Percentiles rank a stretch among this genome's conserved stretches.
phyloP scores from a whole-genome alignment of 2,329 filamentous ascomycete genomes.

The Sporothrix schenckii region DNA sequence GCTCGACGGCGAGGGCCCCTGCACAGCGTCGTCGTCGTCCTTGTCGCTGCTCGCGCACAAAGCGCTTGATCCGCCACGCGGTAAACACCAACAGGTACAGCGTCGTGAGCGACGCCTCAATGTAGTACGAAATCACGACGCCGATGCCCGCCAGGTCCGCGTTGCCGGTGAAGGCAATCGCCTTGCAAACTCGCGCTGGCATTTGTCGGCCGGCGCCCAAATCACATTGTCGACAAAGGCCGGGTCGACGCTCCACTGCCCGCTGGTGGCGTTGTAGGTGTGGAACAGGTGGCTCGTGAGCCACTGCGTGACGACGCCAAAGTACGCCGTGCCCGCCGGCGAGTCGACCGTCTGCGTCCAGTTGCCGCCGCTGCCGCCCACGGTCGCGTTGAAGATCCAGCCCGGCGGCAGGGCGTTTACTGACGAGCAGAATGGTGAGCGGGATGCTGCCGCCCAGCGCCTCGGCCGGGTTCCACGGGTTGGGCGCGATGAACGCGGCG shows the following conservation, averaged over 20 bases:
- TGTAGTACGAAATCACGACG: conserved; percentile 34
- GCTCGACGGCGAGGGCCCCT: background rate
- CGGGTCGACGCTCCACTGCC: conserved; percentile 18
- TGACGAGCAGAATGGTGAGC: conserved; percentile 16
- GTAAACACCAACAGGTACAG: conserved; percentile 34
- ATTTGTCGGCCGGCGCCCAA: conserved; percentile 27
- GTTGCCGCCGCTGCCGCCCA: background rate
- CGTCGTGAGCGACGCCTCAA: conserved; percentile 35
- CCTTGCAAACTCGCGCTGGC: conserved; percentile 36
- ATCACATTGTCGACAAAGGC: conserved; percentile 31
- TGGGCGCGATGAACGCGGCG: conserved; percentile 30
- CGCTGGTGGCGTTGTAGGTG: conserved; percentile 25
- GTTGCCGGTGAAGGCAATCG: conserved; percentile 36
- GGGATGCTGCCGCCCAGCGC: conserved; percentile 30
- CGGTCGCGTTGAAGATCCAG: conserved; percentile 12
- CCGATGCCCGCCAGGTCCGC: conserved; percentile 37
- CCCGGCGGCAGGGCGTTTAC: conserved; percentile 16
- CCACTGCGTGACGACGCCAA: conserved; percentile 30
- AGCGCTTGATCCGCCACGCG: conserved; percentile 28
- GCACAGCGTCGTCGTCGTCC: background rate
- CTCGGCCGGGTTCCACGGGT: conserved; percentile 30
- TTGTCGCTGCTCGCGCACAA: background rate
- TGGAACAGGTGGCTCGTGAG: conserved; percentile 16
- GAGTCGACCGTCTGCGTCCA: background rate
- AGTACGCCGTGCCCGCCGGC: conserved; percentile 21